A percentile compares a stretch with the other conserved stretches of the same genome.
These are phyloP conservation scores for Zarea fungicola DNA, from an alignment of 2,329 filamentous ascomycete species.

Conservation along the genomic window DNA sequence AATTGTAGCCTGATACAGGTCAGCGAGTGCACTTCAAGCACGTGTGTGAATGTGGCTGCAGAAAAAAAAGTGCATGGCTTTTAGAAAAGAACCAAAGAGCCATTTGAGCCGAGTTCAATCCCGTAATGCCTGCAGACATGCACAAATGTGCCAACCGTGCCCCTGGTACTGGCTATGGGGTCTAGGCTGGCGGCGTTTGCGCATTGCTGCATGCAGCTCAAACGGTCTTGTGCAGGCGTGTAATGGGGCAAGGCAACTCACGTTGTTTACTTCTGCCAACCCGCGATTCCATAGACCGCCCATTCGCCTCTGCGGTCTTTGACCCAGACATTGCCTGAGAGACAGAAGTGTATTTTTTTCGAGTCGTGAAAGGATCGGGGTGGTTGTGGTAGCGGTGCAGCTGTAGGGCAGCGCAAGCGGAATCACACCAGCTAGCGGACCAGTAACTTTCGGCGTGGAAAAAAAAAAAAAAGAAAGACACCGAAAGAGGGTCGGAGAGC, in stretches of 20 bases:
- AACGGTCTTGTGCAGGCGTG: not conserved
- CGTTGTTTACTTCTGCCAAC: constrained; percentile 75
- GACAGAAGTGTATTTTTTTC: constrained; percentile 11
- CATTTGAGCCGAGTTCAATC: too few relatives aligned
- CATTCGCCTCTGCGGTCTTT: constrained; percentile 30
- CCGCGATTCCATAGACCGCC: constrained; percentile 65
- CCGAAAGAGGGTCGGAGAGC: not conserved
- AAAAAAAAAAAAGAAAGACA: constrained; percentile 4
- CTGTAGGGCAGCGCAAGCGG: not conserved
- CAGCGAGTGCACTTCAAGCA: constrained; percentile 10
- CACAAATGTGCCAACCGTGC: constrained; percentile 6
- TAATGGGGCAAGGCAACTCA: constrained; percentile 45
- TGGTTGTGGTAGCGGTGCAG: not conserved
- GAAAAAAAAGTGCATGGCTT: not conserved
- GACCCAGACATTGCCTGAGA: constrained; percentile 31
- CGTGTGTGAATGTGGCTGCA: constrained; percentile 17
- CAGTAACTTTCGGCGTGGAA: constrained; percentile 2
- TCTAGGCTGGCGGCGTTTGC: too few relatives aligned
- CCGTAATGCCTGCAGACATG: too few relatives aligned
- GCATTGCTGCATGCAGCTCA: constrained; percentile 2
- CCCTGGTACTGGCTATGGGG: not conserved
- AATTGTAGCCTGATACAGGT: constrained; percentile 70
- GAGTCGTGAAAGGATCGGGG: constrained; percentile 5
- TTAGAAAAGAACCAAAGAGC: too few relatives aligned
- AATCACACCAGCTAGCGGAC: not conserved